Conservation (phyloP, 306 rosid species). For the Acacia confusa region DNA sequence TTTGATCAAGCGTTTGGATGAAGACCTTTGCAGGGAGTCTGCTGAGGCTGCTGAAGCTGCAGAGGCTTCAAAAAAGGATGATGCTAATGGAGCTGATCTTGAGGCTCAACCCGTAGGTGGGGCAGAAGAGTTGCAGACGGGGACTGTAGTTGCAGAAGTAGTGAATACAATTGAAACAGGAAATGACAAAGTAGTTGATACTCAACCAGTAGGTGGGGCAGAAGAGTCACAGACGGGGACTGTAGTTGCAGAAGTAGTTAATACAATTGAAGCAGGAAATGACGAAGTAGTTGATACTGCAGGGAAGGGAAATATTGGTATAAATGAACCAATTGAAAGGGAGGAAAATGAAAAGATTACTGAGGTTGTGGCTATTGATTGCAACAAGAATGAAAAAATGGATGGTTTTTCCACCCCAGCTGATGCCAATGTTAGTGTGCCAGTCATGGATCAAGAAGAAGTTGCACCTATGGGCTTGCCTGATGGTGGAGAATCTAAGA, state of each 20-base stretch:
- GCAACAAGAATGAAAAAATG: slow-evolving; percentile 32
- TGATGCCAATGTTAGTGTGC: slow-evolving; percentile 38
- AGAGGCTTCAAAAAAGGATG: slow-evolving; percentile 28
- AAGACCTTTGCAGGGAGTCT: slow-evolving; percentile 57
- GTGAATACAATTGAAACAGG: not conserved
- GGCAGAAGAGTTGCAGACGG: slow-evolving; percentile 25
- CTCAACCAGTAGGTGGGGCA: slow-evolving; percentile 29
- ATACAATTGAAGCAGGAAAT: not conserved
- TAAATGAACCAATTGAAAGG: slow-evolving; percentile 17
- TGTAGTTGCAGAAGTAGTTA: slow-evolving; percentile 25
- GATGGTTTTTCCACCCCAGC: slow-evolving; percentile 31
- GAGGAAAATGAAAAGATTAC: slow-evolving; percentile 26
- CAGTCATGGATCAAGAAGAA: slow-evolving; percentile 33
- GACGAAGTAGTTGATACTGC: not conserved
- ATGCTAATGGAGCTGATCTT: slow-evolving; percentile 29
- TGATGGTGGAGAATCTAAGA: slow-evolving; percentile 37
- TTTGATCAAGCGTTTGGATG: slow-evolving; percentile 78
- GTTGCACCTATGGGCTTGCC: slow-evolving; percentile 40
- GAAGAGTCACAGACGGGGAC: slow-evolving; percentile 26
- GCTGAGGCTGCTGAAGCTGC: slow-evolving; percentile 22
- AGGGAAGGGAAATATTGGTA: slow-evolving; percentile 27
- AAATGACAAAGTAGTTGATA: not conserved
- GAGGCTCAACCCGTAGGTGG: slow-evolving; percentile 29
- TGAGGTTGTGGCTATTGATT: slow-evolving; percentile 31
- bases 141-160: slow-evolving; percentile 25